These are phyloP conservation scores for Hanseniaspora meyeri DNA, from an alignment of 805 yeast genomes.

Conservation along the genomic window DNA sequence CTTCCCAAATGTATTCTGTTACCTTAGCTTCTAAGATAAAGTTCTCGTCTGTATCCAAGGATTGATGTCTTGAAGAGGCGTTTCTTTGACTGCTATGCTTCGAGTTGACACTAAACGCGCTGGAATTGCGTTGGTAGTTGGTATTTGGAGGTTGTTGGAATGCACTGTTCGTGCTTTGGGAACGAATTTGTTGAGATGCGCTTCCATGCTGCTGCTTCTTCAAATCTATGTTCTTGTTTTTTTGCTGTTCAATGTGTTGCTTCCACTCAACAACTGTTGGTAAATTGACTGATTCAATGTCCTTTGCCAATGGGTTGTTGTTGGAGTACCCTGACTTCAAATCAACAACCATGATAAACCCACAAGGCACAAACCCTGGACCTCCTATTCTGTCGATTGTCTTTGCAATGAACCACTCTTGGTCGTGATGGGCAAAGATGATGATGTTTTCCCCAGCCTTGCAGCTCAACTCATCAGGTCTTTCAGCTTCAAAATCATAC, in stretches of 20 bases:
- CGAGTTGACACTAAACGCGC: background rate
- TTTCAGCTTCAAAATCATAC: constrained; percentile 70
- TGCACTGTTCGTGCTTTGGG: constrained; percentile 14
- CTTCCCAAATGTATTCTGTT: constrained; percentile 66
- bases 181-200: constrained; percentile 15
- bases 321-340: constrained; percentile 51
- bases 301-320: constrained; percentile 41
- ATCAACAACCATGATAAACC: constrained; percentile 77
- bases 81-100: background rate
- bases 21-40: constrained; percentile 45
- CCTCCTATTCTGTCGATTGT: constrained; percentile 93
- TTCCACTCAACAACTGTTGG: constrained; percentile 98
- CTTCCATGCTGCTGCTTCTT: constrained; percentile 27
- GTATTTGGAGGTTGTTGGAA: constrained; percentile 12
- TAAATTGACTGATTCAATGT: constrained; percentile 53
- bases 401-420: constrained; percentile 96
- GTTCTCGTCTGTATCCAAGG: constrained; percentile 14
- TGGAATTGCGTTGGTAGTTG: constrained; percentile 12
- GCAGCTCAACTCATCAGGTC: constrained; percentile 73
- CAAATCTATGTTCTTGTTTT: constrained; percentile 73
- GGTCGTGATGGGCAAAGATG: constrained; percentile 90
- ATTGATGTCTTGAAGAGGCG: background rate
- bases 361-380: constrained; percentile 89
- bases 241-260: constrained; percentile 74
- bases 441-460: constrained; percentile 77